These are phyloP conservation scores for Trypanosoma avium DNA, from an alignment of 208 protist genomes.

Conservation along the genomic window DNA sequence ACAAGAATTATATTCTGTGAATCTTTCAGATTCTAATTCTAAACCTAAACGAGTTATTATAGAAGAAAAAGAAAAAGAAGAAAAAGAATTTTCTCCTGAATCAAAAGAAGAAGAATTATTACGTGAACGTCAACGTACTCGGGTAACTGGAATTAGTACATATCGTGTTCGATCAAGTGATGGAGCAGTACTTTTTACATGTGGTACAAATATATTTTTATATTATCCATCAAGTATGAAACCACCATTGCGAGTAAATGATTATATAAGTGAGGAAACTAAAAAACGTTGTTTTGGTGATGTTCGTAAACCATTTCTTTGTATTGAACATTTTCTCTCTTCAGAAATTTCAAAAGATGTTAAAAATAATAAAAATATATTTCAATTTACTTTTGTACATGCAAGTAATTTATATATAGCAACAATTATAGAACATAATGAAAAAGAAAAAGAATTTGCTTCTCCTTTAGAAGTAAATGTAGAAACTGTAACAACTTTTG, in stretches of 20 bases:
- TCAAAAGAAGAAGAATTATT: slow-evolving; percentile 82
- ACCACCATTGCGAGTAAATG: slow-evolving; percentile 61
- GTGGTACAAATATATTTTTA: slow-evolving; percentile 54
- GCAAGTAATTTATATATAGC: slow-evolving; percentile 75
- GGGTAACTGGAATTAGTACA: slow-evolving; percentile 57
- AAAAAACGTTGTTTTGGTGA: slow-evolving; percentile 37
- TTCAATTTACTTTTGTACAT: slow-evolving; percentile 59
- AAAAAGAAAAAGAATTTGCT: background rate
- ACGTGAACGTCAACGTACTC: slow-evolving; percentile 68
- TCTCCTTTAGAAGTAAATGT: slow-evolving; percentile 40
- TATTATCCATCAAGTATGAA: slow-evolving; percentile 46
- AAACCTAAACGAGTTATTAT: slow-evolving; percentile 18
- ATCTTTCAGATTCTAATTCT: slow-evolving; percentile 14
- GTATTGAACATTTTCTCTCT: slow-evolving; percentile 33
- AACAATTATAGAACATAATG: slow-evolving; percentile 44
- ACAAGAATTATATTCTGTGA: slow-evolving; percentile 61
- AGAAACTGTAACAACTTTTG: slow-evolving; percentile 61
- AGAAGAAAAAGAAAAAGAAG: slow-evolving; percentile 5
- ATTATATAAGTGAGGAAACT: slow-evolving; percentile 40
- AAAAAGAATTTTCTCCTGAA: background rate
- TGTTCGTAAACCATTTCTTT: slow-evolving; percentile 56
- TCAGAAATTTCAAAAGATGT: slow-evolving; percentile 12
- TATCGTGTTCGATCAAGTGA: slow-evolving; percentile 56
- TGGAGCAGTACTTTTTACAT: slow-evolving; percentile 67
- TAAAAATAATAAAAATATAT: slow-evolving; percentile 1